Evolutionary conservation across 139 green algal species (phyloP), one percentile per base, ranked within the genome.

Genomic region (Micromonas commoda): DNA sequence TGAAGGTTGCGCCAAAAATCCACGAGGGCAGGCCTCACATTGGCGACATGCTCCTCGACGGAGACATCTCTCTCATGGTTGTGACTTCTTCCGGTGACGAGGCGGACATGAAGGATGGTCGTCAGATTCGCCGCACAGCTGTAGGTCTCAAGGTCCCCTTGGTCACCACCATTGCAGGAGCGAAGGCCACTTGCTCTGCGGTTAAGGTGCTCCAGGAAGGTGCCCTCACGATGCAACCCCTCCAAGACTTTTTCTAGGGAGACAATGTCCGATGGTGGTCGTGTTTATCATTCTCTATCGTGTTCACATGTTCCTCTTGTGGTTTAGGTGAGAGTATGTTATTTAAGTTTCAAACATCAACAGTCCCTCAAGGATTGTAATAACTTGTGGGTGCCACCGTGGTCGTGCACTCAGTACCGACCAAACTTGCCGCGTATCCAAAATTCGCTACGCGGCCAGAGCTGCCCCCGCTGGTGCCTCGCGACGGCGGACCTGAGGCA

Each of bases 11-110:
- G 78, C 90, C 97, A 63, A 99, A 99, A 88, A 93, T 99, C 77
- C 92, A 97, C 79, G 96, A 99, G 83, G 96, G 96, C 0, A 84
- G 96, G 23, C 94, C 94, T 75, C 93, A 97, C 80, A 86, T 89
- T 28, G 38, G 81, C 34, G 85, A 87, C 64, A 66, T 85, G 32
- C 16, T 89, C 23, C 65, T 35, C 9, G 82, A 84, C 45, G 85
- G 83, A 19, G 71, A 88, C 29, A 85, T 89, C 29, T 21, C 21
- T 20, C 29, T 81, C 37, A 80, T 99, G 80, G 91, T 98, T 84
- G 88, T 99, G 51, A 95, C 98, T 80, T 98, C 93, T 57, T 87
- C 86, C 31, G 92, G 92, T 2, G 92, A 99, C 77, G 91, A 93
- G 80, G 33, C 85, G 0, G 96, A 99, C 84, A 83, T 91, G 26